phyloP scores from a whole-genome alignment of 306 rosid genomes.

The Rosa persica region DNA sequence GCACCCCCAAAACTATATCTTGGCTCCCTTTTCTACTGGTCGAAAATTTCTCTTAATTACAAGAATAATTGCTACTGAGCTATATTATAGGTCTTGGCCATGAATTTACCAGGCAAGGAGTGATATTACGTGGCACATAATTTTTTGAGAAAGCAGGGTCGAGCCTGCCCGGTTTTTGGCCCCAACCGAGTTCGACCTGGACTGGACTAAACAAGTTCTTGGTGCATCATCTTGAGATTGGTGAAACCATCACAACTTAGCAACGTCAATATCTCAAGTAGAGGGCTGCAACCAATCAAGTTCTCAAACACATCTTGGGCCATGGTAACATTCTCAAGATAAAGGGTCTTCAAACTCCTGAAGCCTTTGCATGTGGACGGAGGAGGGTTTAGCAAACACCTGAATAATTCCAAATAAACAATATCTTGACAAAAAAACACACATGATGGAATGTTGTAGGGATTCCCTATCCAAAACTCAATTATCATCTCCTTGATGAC shows the following conservation, averaged over 20 bases:
- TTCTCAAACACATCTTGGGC: conserved; percentile 47
- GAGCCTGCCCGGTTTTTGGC: no score
- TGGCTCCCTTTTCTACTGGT: no score
- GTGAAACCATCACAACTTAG: conserved; percentile 49
- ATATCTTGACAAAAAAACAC: conserved; percentile 19
- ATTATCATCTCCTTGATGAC: neutral
- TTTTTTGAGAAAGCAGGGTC: no score
- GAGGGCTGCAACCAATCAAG: conserved; percentile 46
- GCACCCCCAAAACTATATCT: no score
- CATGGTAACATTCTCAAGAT: conserved; percentile 25
- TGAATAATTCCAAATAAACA: conserved; percentile 36
- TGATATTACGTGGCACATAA: no score
- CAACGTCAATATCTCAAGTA: conserved; percentile 45
- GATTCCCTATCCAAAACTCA: neutral
- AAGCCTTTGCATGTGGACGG: conserved; percentile 48
- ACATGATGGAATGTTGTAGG: neutral
- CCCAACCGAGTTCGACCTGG: no score
- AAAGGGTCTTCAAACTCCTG: conserved; percentile 47
- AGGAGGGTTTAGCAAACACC: conserved; percentile 51
- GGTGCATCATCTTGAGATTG: conserved; percentile 35
- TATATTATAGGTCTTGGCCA: no score
- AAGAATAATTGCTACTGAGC: no score
- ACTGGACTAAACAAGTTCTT: no score
- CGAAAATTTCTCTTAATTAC: no score
- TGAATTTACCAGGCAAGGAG: no score